A percentile compares a stretch with the other conserved stretches of the same genome.
Conservation (phyloP, 2,329 filamentous ascomycete genomes). For the Fusarium praegraminearum region DNA sequence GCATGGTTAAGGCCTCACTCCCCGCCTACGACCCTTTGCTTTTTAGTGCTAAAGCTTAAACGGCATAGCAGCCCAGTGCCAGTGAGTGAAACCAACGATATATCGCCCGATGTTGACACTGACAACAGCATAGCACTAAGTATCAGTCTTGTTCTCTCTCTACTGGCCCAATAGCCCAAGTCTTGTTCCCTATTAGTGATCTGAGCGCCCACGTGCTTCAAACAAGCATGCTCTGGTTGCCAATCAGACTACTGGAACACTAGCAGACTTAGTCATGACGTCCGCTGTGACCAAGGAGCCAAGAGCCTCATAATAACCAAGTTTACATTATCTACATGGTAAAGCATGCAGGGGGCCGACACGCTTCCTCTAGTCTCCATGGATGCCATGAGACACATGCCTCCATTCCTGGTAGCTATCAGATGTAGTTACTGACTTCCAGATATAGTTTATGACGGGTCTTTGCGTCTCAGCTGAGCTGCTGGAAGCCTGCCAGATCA, state of each 20-base stretch:
- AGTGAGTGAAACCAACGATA: neutral
- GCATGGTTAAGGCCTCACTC: conserved; percentile 15
- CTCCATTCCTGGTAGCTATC: neutral
- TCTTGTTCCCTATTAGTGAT: neutral
- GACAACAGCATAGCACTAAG: too few species aligned
- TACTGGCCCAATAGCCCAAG: neutral
- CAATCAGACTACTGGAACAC: conserved; percentile 1
- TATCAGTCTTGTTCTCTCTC: neutral
- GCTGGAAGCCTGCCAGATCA: conserved; percentile 11
- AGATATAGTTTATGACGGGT: conserved; percentile 6
- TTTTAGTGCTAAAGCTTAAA: conserved; percentile 44
- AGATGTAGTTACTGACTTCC: neutral
- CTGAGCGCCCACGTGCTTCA: neutral
- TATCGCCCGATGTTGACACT: neutral
- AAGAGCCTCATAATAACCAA: conserved; percentile 4
- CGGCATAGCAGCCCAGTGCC: conserved; percentile 22
- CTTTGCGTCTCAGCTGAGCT: conserved; percentile 16
- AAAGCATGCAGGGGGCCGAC: neutral
- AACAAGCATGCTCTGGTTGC: neutral
- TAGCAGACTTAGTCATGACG: conserved; percentile 1
- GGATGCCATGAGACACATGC: neutral
- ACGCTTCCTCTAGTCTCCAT: neutral
- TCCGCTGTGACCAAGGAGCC: neutral
- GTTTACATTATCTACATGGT: neutral
- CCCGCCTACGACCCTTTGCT: conserved; percentile 9